Conservation (phyloP, 106 monocot species). For the Platanthera guangdongensis region DNA sequence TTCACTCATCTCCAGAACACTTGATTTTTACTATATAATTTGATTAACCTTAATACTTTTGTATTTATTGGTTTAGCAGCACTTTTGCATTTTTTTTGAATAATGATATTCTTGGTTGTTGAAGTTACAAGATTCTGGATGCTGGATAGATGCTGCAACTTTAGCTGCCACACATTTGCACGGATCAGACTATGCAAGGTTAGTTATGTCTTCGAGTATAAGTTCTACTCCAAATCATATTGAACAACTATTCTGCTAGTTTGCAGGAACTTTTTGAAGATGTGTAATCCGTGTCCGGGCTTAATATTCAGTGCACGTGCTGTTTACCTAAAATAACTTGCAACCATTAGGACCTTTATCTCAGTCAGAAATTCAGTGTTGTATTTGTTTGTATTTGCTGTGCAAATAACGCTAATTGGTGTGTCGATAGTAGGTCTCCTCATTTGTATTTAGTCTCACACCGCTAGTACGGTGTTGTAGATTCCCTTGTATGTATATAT, state of each 20-base stretch:
- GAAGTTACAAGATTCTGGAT: conserved; percentile 99
- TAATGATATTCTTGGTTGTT: conserved; percentile 6
- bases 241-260: not conserved
- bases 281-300: no score
- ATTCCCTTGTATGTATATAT: no score
- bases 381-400: not conserved
- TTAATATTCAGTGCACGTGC: no score
- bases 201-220: not conserved
- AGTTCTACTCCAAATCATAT: not conserved
- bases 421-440: no score
- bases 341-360: not conserved
- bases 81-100: not conserved
- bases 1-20: not conserved
- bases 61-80: not conserved
- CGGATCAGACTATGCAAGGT: conserved; percentile 99
- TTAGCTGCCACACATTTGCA: conserved; percentile 95
- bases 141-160: conserved; percentile 97
- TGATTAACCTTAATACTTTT: not conserved
- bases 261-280: not conserved
- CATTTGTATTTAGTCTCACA: no score
- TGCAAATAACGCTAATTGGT: no score
- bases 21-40: not conserved
- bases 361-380: not conserved
- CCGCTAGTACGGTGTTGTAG: no score
- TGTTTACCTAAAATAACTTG: not conserved